A percentile compares a stretch with the other conserved stretches of the same genome.
Evolutionary conservation across 2,329 filamentous ascomycete genomes (phyloP).

Genomic region (Davidsoniella australis): DNA sequence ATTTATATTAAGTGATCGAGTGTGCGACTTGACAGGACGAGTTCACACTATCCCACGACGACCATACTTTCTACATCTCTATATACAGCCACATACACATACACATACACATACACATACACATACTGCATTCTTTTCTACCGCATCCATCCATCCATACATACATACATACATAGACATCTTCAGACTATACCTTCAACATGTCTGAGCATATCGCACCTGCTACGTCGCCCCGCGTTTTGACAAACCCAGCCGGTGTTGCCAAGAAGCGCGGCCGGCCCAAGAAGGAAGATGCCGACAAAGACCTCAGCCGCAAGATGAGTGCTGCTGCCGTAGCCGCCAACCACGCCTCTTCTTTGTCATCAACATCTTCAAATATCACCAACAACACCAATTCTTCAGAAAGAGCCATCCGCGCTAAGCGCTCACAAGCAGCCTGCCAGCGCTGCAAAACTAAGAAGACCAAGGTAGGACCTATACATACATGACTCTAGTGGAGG

Average conservation of each 20-base stretch:
- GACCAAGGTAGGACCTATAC: conserved; percentile 34
- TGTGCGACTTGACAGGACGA: not conserved
- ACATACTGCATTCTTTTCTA: not conserved
- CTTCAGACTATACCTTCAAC: not conserved
- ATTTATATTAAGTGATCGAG: not conserved
- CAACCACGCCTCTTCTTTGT: not conserved
- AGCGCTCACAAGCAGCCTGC: conserved; percentile 50
- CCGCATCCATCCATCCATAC: not conserved
- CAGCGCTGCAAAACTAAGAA: conserved; percentile 54
- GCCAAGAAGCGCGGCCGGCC: conserved; percentile 11
- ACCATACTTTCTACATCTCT: not conserved
- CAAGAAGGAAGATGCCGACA: conserved; percentile 8
- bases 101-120: not conserved
- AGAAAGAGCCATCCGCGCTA: conserved; percentile 30
- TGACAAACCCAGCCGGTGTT: not conserved
- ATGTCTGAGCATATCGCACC: not conserved
- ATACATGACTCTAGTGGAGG: not conserved
- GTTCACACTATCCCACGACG: not conserved
- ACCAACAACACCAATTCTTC: not conserved
- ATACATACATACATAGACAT: not conserved
- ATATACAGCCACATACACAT: not conserved
- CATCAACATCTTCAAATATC: too few relatives aligned
- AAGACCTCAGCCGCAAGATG: conserved; percentile 2
- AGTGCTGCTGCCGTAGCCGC: not conserved
- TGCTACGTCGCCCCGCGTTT: not conserved